These are phyloP conservation scores for Fagopyrum homotropicum DNA, from an alignment of 148 eudicot genomes.

Conservation along the genomic window DNA sequence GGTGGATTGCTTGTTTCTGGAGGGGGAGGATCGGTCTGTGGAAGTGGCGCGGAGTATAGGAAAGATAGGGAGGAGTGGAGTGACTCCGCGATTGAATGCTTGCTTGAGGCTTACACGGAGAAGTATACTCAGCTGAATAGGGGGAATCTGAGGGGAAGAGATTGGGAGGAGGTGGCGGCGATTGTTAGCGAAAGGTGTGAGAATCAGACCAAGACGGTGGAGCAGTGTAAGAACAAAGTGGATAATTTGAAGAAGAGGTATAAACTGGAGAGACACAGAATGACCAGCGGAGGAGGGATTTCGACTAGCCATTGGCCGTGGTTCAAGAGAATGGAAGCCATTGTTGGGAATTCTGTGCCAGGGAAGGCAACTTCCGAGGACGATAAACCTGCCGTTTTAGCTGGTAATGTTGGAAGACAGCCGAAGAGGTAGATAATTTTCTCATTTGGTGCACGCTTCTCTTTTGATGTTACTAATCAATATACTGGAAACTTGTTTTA, in stretches of 20 bases:
- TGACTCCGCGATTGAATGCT: conserved; percentile 75
- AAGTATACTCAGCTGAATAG: conserved; percentile 65
- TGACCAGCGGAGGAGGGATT: conserved; percentile 49
- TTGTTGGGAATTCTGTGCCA: conserved; percentile 58
- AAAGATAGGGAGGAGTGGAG: conserved; percentile 99
- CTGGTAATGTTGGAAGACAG: conserved; percentile 41
- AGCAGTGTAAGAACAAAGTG: conserved; percentile 97
- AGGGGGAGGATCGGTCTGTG: conserved; percentile 13
- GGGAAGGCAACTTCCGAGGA: conserved; percentile 54
- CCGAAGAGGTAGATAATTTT: conserved; percentile 48
- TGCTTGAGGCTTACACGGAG: conserved; percentile 79
- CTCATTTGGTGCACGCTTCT: neutral
- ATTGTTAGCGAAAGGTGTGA: conserved; percentile 79
- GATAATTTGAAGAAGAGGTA: conserved; percentile 97
- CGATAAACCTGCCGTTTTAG: conserved; percentile 38
- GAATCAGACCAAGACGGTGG: conserved; percentile 81
- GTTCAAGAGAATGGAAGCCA: conserved; percentile 82
- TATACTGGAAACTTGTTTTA: neutral
- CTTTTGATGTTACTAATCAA: neutral
- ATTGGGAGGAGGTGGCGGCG: conserved; percentile 96
- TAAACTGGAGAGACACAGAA: conserved; percentile 85
- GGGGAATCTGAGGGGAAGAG: conserved; percentile 90
- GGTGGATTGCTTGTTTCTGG: conserved; percentile 7
- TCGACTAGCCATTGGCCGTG: conserved; percentile 84
- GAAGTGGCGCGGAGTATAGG: conserved; percentile 52